phyloP scores from a whole-genome alignment of 345 rosid genomes.

The Balakata baccata region DNA sequence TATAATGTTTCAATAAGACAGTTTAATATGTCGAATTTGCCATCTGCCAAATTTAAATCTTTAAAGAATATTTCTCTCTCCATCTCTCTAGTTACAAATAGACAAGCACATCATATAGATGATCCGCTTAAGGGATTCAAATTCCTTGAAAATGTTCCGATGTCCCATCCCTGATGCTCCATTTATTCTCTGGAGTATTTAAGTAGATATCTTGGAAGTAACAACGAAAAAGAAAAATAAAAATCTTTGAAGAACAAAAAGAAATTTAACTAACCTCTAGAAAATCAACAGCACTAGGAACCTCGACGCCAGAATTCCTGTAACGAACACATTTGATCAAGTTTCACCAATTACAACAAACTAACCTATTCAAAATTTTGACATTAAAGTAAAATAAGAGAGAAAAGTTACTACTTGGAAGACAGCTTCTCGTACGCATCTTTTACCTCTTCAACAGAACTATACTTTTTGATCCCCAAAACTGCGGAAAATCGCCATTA shows the following conservation, averaged over 20 bases:
- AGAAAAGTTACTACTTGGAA: constrained; percentile 49
- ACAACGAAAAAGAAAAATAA: background rate
- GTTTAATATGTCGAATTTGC: background rate
- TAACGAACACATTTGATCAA: constrained; percentile 19
- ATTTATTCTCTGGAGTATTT: background rate
- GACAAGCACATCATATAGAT: background rate
- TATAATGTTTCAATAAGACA: background rate
- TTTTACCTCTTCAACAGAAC: constrained; percentile 59
- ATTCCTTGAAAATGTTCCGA: background rate
- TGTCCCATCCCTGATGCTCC: background rate
- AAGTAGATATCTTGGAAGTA: background rate
- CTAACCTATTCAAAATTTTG: background rate
- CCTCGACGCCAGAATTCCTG: constrained; percentile 57
- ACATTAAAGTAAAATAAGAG: background rate
- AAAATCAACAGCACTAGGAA: constrained; percentile 45
- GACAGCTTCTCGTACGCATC: constrained; percentile 61
- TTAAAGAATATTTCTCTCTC: too few species aligned
- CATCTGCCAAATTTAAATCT: background rate
- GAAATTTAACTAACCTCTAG: constrained; percentile 50
- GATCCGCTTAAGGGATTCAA: background rate
- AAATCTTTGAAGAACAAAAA: background rate
- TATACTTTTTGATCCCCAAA: constrained; percentile 52
- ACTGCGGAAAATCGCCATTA: constrained; percentile 32
- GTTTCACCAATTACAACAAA: background rate
- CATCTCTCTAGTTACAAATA: background rate